Evolutionary conservation across 108 stramenopile species (phyloP).

Genomic region (Nannochloropsis granulata): DNA sequence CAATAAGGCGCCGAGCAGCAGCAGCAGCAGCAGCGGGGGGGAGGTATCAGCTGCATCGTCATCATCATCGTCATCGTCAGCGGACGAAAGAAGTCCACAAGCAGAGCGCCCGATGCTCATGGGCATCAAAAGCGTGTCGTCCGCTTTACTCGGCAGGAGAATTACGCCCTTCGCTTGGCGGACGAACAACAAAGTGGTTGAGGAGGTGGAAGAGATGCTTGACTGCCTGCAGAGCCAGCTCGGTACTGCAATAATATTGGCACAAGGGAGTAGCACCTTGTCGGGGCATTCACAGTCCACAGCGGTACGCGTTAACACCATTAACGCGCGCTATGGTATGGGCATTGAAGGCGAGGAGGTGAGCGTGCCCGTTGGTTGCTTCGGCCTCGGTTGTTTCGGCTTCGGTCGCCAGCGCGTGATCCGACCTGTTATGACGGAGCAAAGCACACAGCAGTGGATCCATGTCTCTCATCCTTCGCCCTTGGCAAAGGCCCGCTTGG

Average conservation of each 20-base stretch:
- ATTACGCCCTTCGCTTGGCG: neutral
- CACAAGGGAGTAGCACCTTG: neutral
- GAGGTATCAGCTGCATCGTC: neutral
- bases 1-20: neutral
- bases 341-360: neutral
- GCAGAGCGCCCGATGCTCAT: neutral
- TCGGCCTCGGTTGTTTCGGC: neutral
- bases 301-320: neutral
- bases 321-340: neutral
- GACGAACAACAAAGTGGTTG: neutral
- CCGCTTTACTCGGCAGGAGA: neutral
- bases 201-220: neutral
- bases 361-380: neutral
- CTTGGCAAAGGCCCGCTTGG: neutral
- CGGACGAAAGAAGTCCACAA: neutral
- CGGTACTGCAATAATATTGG: neutral
- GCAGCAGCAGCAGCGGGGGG: neutral
- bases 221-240: neutral
- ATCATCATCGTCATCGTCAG: neutral
- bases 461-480: neutral
- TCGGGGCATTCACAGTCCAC: neutral
- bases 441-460: neutral
- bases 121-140: neutral
- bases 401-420: neutral
- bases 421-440: neutral